Evolutionary conservation across 352 stramenopile species (phyloP).

Genomic region (Phytopythium vexans): DNA sequence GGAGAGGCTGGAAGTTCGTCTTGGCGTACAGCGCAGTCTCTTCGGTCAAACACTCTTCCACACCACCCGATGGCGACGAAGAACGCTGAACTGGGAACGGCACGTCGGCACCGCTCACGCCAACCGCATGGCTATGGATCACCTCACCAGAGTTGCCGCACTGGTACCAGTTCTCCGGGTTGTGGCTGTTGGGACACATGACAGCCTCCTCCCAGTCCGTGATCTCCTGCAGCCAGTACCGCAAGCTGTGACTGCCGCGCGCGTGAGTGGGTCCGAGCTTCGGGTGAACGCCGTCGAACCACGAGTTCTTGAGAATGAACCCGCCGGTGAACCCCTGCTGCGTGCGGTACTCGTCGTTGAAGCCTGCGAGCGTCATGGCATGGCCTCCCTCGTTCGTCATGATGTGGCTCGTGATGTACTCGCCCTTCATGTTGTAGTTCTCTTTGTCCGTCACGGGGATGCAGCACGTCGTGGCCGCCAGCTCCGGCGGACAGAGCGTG

Average conservation of each 20-base stretch:
- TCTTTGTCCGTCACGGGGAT: conserved; percentile 33
- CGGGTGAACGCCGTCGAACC: conserved; percentile 60
- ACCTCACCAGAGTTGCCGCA: conserved; percentile 59
- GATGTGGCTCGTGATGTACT: conserved; percentile 51
- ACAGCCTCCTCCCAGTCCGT: conserved; percentile 63
- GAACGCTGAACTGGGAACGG: neutral
- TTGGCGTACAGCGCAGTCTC: conserved; percentile 55
- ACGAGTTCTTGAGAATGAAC: conserved; percentile 81
- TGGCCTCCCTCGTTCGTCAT: conserved; percentile 60
- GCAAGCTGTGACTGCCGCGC: conserved; percentile 60
- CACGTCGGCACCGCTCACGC: too few species aligned
- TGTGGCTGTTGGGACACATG: conserved; percentile 72
- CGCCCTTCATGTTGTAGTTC: conserved; percentile 68
- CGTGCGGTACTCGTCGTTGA: conserved; percentile 62
- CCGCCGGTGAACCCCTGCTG: conserved; percentile 59
- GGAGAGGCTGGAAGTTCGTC: conserved; percentile 58
- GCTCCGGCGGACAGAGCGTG: conserved; percentile 45
- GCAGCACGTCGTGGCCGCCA: conserved; percentile 54
- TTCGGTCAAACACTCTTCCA: conserved; percentile 50
- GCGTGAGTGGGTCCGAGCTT: conserved; percentile 53
- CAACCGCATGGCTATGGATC: too few species aligned
- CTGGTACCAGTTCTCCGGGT: conserved; percentile 71
- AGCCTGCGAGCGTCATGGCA: conserved; percentile 68
- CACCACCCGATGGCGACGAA: conserved; percentile 12
- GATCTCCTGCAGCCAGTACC: conserved; percentile 75